phyloP scores from a whole-genome alignment of 305 asterid species.

The Fraxinus floribunda region DNA sequence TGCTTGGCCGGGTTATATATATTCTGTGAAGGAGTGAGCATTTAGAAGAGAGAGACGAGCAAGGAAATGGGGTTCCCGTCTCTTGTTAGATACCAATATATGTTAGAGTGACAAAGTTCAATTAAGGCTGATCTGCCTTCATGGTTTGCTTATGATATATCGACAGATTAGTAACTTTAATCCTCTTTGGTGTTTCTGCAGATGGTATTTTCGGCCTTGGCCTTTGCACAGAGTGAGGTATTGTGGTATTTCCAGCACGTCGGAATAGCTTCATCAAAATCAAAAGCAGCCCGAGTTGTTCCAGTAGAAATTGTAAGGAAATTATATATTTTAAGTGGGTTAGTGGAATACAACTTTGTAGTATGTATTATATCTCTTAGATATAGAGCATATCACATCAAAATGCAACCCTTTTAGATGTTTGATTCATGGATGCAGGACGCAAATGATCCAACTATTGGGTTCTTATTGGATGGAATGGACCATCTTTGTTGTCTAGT shows the following conservation, averaged over 20 bases:
- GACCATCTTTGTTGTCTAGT: constrained; percentile 93
- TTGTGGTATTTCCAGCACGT: constrained; percentile 96
- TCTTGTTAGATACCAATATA: constrained; percentile 9
- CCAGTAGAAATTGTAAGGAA: constrained; percentile 91
- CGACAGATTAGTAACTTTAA: constrained; percentile 11
- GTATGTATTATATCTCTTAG: constrained; percentile 13
- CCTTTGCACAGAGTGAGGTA: constrained; percentile 96
- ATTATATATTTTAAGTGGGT: neutral
- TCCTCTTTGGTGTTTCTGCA: constrained; percentile 44
- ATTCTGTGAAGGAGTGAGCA: constrained; percentile 16
- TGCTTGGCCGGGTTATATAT: neutral
- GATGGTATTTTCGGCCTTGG: constrained; percentile 99
- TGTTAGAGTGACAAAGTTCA: constrained; percentile 8
- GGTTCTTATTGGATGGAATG: constrained; percentile 94
- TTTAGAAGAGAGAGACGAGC: constrained; percentile 7
- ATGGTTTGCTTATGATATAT: constrained; percentile 13
- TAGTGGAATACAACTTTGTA: constrained; percentile 11
- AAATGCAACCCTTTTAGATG: constrained; percentile 5
- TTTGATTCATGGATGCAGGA: constrained; percentile 55
- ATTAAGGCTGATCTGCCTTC: neutral
- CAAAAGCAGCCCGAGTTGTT: constrained; percentile 68
- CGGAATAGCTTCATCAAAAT: constrained; percentile 77
- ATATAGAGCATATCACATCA: neutral
- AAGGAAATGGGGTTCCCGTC: neutral
- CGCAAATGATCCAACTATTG: constrained; percentile 97